Conservation (phyloP, 2,329 filamentous ascomycete species). For the Cercospora zeae-maydis region DNA sequence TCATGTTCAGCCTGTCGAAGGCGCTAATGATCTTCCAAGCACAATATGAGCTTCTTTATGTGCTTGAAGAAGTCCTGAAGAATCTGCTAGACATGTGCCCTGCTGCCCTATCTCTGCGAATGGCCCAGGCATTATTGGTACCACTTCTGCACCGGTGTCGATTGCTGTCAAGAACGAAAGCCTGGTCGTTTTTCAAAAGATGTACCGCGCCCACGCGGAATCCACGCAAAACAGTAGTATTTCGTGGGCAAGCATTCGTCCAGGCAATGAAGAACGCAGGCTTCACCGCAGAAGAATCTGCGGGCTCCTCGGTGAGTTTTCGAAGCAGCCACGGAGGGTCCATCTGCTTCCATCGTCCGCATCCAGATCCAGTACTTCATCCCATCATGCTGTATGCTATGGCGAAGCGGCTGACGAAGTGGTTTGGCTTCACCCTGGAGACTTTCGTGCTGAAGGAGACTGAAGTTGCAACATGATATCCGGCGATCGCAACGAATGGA, state of each 20-base stretch:
- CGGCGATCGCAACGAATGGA: background rate
- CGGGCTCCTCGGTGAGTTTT: conserved; percentile 10
- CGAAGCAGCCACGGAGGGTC: background rate
- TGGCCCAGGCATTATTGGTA: background rate
- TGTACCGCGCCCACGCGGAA: background rate
- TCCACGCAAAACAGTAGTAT: background rate
- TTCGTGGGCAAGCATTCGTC: conserved; percentile 14
- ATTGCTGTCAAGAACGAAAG: background rate
- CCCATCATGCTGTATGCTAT: conserved; percentile 16
- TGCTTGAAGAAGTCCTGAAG: background rate
- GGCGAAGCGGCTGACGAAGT: conserved; percentile 10
- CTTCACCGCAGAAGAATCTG: background rate
- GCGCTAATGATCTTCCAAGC: conserved; percentile 3
- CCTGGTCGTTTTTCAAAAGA: conserved; percentile 3
- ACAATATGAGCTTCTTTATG: conserved; percentile 9
- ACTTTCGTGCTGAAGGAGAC: conserved; percentile 9
- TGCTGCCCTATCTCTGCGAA: background rate
- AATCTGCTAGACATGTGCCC: background rate
- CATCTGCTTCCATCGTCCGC: conserved; percentile 16
- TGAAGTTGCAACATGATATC: background rate
- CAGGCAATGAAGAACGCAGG: conserved; percentile 12
- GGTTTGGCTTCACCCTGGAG: conserved; percentile 15
- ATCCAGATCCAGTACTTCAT: conserved; percentile 14
- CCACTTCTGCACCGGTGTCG: background rate
- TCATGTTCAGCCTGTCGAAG: background rate